These are phyloP conservation scores for Boletus rufocinnamomeus DNA, from an alignment of 768 basidiomycete genomes.

Conservation along the genomic window DNA sequence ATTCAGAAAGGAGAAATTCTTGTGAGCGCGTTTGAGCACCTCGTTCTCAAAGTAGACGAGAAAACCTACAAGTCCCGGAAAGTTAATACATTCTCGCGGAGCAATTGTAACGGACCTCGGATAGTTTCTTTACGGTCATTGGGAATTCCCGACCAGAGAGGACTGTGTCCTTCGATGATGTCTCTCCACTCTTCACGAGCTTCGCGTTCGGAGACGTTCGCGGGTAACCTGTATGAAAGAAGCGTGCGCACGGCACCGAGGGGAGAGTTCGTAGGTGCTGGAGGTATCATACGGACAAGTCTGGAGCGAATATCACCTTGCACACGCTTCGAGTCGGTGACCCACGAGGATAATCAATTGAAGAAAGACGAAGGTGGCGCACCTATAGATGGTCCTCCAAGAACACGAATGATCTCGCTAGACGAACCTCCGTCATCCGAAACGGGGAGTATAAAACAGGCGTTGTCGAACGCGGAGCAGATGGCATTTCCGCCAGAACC, in stretches of 20 bases:
- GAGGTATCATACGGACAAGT: slow-evolving; percentile 83
- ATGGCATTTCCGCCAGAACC: slow-evolving; percentile 95
- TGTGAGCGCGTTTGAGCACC: slow-evolving; percentile 84
- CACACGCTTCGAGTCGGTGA: slow-evolving; percentile 4
- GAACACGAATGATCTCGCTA: slow-evolving; percentile 89
- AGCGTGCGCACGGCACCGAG: slow-evolving; percentile 74
- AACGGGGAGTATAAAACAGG: slow-evolving; percentile 87
- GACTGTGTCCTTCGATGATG: slow-evolving; percentile 84
- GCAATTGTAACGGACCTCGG: slow-evolving; percentile 53
- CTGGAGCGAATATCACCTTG: slow-evolving; percentile 88
- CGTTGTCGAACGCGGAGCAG: slow-evolving; percentile 76
- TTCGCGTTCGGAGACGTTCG: slow-evolving; percentile 63
- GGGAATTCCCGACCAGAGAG: slow-evolving; percentile 83
- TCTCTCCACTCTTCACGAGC: slow-evolving; percentile 91
- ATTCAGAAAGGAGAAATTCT: slow-evolving; percentile 91
- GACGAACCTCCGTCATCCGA: slow-evolving; percentile 97
- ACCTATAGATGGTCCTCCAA: slow-evolving; percentile 88
- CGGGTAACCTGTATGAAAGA: slow-evolving; percentile 78
- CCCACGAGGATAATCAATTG: slow-evolving; percentile 13
- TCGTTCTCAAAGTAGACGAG: slow-evolving; percentile 92
- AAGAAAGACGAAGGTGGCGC: slow-evolving; percentile 18
- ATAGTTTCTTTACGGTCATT: slow-evolving; percentile 90
- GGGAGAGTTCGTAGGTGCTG: slow-evolving; percentile 56
- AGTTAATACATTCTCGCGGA: slow-evolving; percentile 6
- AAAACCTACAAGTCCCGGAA: slow-evolving; percentile 58